Evolutionary conservation across 2,329 filamentous ascomycete genomes (phyloP).

Genomic region (Ceratocystis diversiconidia): DNA sequence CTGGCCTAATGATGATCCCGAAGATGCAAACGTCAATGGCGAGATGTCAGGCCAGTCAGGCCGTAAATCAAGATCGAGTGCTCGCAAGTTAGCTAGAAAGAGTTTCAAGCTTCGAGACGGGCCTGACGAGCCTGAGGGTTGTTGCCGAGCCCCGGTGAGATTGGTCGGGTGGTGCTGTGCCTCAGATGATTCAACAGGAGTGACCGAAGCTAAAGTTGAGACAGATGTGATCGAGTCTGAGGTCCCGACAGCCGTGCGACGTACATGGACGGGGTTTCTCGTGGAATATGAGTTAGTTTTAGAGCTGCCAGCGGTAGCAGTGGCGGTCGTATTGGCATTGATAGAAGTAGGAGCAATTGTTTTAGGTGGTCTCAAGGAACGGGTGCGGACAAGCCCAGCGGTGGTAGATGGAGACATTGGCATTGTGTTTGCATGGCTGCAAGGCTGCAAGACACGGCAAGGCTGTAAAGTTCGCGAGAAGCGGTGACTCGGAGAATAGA

Average conservation of each 20-base stretch:
- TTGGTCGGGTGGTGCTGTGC: neutral
- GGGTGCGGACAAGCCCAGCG: conserved; percentile 12
- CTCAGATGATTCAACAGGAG: neutral
- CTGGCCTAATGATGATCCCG: conserved; percentile 46
- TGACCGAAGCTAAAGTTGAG: conserved; percentile 1
- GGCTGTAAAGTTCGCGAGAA: neutral
- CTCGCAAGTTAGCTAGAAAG: conserved; percentile 70
- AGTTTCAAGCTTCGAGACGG: conserved; percentile 39
- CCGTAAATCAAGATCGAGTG: conserved; percentile 63
- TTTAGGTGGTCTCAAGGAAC: conserved; percentile 14
- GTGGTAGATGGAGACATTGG: conserved; percentile 10
- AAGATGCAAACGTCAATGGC: conserved; percentile 54
- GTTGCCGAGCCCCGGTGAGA: neutral
- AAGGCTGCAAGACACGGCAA: conserved; percentile 1
- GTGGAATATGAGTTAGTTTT: neutral
- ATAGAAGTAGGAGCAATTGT: neutral
- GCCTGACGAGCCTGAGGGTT: neutral
- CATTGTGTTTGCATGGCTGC: conserved; percentile 15
- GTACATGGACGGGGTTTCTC: neutral
- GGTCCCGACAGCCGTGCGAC: conserved; percentile 5
- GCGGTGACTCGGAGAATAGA: neutral
- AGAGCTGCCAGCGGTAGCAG: neutral
- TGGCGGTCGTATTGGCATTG: neutral
- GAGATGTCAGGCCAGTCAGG: conserved; percentile 71
- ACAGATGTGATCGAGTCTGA: neutral